Evolutionary conservation across 2,329 filamentous ascomycete genomes (phyloP), one percentile per base, ranked within the genome.

Genomic region (Byssoonygena ceratinophila): DNA sequence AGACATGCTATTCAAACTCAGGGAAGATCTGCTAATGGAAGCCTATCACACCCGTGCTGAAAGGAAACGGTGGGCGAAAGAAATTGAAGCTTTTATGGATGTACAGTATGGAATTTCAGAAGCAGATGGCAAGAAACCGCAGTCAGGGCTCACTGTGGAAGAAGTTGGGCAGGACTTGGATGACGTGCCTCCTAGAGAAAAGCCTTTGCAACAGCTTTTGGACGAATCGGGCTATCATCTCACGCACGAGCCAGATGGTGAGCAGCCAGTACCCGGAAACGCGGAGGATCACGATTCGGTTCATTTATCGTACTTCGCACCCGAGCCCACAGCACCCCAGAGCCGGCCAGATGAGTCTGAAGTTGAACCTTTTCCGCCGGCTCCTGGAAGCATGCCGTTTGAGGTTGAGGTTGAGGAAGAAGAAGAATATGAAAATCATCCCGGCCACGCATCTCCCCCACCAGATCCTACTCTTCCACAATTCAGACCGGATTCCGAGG

Each of bases 1-100:
- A 0, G 87, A 97, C 63, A 78, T 82, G 1, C 75, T 98, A 0
- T 98, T 98, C 72, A 84, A 84, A 59, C 75, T 78, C 3, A 84
- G 84, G 58, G 91, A 97, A 66, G 83, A 90, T 57, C 66, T 87
- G 16, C 83, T 88, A 1, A 70, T 92, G 54, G 76, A 81, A 51
- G 83, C 82, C 9, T 77, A 79, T 7, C 74, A 77, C 46, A 87
- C 84, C 0, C 79, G 78, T 56, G 70, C 72, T 8, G 74, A 80
- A 52, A 80, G 87, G 36, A 74, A 81, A 50, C 76, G 73, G 56
- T 81, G 67, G 66, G 62, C 67, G 44, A 61, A 63, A 56, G 69
- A 70, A 60, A 71, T 73, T 29, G 68, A 71, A 51, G 59, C 64
- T 1, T 63, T 64, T n/a, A 64, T 46, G 44, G 25, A 51, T 18